phyloP scores from a whole-genome alignment of 1,284 basidiomycete species.

The Ceratobasidium sp. region DNA sequence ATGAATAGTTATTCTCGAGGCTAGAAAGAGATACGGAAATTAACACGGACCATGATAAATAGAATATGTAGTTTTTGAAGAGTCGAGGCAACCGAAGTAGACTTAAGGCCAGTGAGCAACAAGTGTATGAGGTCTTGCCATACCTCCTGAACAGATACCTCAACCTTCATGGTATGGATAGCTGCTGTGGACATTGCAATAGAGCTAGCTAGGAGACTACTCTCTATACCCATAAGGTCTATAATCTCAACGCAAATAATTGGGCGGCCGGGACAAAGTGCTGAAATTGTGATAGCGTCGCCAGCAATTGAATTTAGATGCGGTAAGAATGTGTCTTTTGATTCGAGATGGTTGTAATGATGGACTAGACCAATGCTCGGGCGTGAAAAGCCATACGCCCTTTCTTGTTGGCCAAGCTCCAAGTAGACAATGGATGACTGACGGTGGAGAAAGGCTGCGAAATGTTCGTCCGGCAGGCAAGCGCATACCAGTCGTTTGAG shows the following conservation, averaged over 20 bases:
- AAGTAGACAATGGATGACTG: conserved; percentile 18
- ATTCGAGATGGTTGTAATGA: conserved; percentile 4
- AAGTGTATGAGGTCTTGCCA: not conserved
- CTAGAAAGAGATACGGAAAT: not conserved
- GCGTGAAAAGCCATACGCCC: too few species aligned
- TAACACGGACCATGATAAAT: not conserved
- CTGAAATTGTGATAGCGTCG: not conserved
- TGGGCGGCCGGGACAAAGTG: conserved; percentile 4
- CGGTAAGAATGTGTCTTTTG: conserved; percentile 1
- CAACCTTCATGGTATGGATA: not conserved
- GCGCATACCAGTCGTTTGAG: conserved; percentile 2
- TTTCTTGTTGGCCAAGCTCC: not conserved
- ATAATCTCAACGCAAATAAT: not conserved
- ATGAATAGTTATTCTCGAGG: not conserved
- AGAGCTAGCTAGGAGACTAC: not conserved
- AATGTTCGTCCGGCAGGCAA: not conserved
- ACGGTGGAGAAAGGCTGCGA: not conserved
- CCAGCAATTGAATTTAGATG: not conserved
- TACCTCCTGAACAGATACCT: not conserved
- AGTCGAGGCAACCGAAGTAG: not conserved
- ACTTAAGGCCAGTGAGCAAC: not conserved
- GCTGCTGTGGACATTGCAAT: not conserved
- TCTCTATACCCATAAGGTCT: not conserved
- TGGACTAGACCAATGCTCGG: not conserved
- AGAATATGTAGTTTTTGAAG: not conserved